Evolutionary conservation across 805 yeast genomes (phyloP), one percentile per base, ranked within the genome.

Genomic region (Ogataea saltuana): DNA sequence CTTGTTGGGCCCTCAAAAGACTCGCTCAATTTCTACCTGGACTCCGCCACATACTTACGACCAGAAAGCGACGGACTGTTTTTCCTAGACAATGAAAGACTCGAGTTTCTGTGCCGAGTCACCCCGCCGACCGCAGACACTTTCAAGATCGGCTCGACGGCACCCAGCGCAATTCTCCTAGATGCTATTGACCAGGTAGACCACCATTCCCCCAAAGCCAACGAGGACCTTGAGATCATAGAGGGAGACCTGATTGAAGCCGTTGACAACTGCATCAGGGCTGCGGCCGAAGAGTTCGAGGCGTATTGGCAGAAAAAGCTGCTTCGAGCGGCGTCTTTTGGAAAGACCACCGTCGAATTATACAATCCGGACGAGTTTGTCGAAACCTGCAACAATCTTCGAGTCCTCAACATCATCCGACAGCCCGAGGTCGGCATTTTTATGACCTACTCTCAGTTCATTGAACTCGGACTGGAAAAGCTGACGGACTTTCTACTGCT

Each of bases 281-380:
- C 95, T 0, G 84, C 96, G 1, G 62, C 79, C 3, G 83, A 81
- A 42, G 98, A 91, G 55, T 80, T 88, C 54, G 88, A 82, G 48
- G 75, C 85, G 0, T 69, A 71, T 40, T 77, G 90, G 83, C 99
- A 93, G 55, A 89, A 88, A 60, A 78, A 76, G 39, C 66, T 91
- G 8, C 64, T 93, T 28, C 74, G 80, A 41, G 96, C 97, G 1
- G 96, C 90, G 0, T 71, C 86, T 0, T 87, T 90, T 65, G 99
- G 97, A 1, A 93, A 91, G 54, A 73, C 86, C 0, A 70, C 77
- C 39, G 61, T 74, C 33, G 78, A 75, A 7, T 57, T 70, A 3
- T 78, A 73, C 53, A 82, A 81, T 56, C 70, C 89, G 3, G 77
- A 77, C 44, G 65, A 70, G 34, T 88, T 84, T 54, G 76, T 88